Base-by-base conservation (phyloP, 2,329 filamentous ascomycete genomes). In the Sarocladium kiliense region DNA sequence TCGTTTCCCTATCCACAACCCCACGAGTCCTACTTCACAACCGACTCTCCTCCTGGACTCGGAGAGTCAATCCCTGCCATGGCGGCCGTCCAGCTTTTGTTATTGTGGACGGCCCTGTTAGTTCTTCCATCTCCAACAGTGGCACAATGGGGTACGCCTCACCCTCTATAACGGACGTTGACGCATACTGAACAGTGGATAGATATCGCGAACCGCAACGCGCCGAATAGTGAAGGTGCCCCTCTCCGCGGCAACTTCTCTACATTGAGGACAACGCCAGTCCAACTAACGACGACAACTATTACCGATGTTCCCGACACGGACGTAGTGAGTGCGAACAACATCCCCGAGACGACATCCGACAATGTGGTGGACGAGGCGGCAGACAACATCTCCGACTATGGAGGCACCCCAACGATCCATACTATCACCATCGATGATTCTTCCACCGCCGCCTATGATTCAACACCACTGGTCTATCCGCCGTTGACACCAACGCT, bases 11-110 rank as follows among this genome's bases (percentile, higher is more conserved):
- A 21, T 3, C 30, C 47, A 49, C 18, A 34, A 27, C 47, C 47
- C 47, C 47, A 51, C 47, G 47, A 51, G 47, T 51, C 47, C 47
- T 21, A 51, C 47, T 36, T 51, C 47, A 51, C 26, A 21, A 27
- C 10, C 26, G 11, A 18, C 47, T 51, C 47, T 51, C 47, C 47
- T 51, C 47, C 18, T 51, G 47, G 47, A 51, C 47, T 51, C 47
- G 47, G 47, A 51, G 47, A 36, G 47, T 36, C 26, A 51, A n/a
- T 36, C n/a, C n/a, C 3, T 16, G 27, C n/a, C 27, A 51, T 51
- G 47, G 27, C 25, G 30, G 27, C 47, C 11, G 18, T 19, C 30
- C 26, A 23, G 14, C 21, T 21, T 2, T 23, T 51, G 27, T 34
- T 23, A 14, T 18, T 51, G 16, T 34, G 47, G 47, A 36, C 47